Evolutionary conservation across 192 early-diverging fungal species (phyloP), one percentile per base, ranked within the genome.

Genomic region (Phlyctochytrium planicorne): DNA sequence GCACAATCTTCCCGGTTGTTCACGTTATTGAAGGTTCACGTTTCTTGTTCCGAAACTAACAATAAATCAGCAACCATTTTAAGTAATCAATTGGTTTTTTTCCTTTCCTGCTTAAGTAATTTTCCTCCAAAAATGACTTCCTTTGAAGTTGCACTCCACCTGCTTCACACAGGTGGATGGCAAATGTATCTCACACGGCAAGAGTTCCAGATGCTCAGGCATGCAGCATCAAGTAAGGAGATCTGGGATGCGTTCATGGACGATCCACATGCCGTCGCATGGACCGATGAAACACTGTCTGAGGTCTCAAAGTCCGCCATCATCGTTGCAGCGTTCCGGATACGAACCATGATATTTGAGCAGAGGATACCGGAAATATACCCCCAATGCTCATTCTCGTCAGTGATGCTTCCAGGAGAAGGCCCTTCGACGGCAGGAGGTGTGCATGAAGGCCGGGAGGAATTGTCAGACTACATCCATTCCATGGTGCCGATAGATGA

Each of bases 341-440:
- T 84, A 30, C 86, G 92, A 34, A 64, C 84, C 10, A 88, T 90
- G 78, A 81, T 93, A 16, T 91, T 88, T 76, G 92, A 93, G 62
- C 89, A 92, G 68, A 75, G 87, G 36, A 77, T 90, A 14, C 80
- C 90, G 2, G 76, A 74, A 6, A 34, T 91, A 1, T 92, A 78
- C 67, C 81, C 78, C 3, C 53, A 70, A 6, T 65, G 59, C 2
- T 76, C 75, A 24, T 73, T 71, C 14, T 56, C 65, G 20, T 59
- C 75, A n/a, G 71, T 72, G 55, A 33, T 75, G 57, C 70, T 34
- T 14, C 30, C 60, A 4, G 33, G 34, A 20, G 52, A 31, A 32
- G n/a, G 40, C 67, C 47, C 27, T 59, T 23, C 29, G 71, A 47
- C 4, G 3, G 30, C 29, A 32, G 30, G 35, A 31, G 2, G 30